A percentile compares a stretch with the other conserved stretches of the same genome.
phyloP scores from a whole-genome alignment of 2,329 filamentous ascomycete genomes.

The Sporothrix inflata region DNA sequence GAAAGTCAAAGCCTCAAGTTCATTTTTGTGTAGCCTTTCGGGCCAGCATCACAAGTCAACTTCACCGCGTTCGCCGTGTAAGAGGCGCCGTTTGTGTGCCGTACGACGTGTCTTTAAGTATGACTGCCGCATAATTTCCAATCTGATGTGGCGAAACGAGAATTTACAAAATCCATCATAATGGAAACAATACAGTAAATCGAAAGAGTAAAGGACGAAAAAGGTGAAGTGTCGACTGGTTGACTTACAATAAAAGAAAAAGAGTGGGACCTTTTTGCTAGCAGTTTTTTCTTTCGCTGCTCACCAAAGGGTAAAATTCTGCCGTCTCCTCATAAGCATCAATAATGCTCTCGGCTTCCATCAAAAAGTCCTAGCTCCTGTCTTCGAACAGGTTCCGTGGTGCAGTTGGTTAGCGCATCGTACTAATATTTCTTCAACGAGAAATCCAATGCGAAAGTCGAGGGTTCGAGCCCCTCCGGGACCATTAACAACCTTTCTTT shows the following conservation, averaged over 20 bases:
- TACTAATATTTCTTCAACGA: conserved; percentile 33
- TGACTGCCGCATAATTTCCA: no score
- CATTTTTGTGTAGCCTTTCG: not conserved
- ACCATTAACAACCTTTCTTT: conserved; percentile 27
- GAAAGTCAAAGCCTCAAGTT: not conserved
- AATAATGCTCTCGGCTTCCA: not conserved
- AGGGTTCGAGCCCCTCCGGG: conserved; percentile 36
- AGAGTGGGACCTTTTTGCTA: not conserved
- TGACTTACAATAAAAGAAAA: not conserved
- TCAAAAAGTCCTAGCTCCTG: conserved; percentile 31
- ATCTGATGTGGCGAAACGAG: no score
- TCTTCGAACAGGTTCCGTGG: conserved; percentile 34
- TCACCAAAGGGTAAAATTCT: not conserved
- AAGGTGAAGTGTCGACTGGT: not conserved
- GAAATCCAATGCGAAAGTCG: conserved; percentile 35
- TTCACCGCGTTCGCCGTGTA: not conserved
- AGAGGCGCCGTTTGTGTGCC: not conserved
- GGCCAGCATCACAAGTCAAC: not conserved
- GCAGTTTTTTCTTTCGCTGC: not conserved
- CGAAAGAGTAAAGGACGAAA: not conserved
- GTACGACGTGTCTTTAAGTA: not conserved
- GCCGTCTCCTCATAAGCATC: not conserved
- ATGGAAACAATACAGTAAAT: no score
- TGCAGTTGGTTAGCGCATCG: conserved; percentile 36
- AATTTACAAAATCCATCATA: no score